Conservation (phyloP, 306 rosid species). For the Medicago arabica region DNA sequence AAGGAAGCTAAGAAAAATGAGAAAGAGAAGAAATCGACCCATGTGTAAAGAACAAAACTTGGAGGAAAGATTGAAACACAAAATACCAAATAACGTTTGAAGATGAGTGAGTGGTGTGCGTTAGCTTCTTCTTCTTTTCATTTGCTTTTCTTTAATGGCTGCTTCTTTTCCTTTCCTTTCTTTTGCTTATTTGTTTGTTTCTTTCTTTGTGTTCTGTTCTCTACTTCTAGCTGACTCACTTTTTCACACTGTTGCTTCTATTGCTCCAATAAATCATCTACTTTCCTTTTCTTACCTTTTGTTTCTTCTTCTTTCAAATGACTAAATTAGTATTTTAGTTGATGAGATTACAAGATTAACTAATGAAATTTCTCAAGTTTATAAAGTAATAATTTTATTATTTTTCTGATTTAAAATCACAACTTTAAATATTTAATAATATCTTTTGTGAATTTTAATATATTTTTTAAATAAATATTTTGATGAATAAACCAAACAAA, state of each 20-base stretch:
- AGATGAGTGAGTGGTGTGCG: constrained; percentile 10
- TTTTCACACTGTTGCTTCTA: background rate
- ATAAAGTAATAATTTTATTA: too few species aligned
- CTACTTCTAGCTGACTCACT: constrained; percentile 20
- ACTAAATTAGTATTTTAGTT: too few species aligned
- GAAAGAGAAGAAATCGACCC: constrained; percentile 54
- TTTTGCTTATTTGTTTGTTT: too few species aligned
- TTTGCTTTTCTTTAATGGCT: background rate
- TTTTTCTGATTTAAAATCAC: too few species aligned
- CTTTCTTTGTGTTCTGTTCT: constrained; percentile 2
- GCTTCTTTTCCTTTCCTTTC: constrained; percentile 3
- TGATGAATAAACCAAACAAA: too few species aligned
- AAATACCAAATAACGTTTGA: constrained; percentile 47
- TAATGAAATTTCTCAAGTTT: too few species aligned
- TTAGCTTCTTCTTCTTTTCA: constrained; percentile 10
- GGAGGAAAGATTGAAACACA: constrained; percentile 20
- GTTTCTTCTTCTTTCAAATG: too few species aligned
- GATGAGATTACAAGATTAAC: too few species aligned
- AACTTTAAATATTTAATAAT: too few species aligned
- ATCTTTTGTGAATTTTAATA: too few species aligned
- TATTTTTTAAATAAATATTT: too few species aligned
- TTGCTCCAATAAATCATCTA: constrained; percentile 5
- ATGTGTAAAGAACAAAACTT: constrained; percentile 43
- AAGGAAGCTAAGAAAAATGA: constrained; percentile 48
- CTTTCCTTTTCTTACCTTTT: background rate